These are phyloP conservation scores for Adansonia digitata DNA, from an alignment of 345 rosid genomes.

Conservation along the genomic window DNA sequence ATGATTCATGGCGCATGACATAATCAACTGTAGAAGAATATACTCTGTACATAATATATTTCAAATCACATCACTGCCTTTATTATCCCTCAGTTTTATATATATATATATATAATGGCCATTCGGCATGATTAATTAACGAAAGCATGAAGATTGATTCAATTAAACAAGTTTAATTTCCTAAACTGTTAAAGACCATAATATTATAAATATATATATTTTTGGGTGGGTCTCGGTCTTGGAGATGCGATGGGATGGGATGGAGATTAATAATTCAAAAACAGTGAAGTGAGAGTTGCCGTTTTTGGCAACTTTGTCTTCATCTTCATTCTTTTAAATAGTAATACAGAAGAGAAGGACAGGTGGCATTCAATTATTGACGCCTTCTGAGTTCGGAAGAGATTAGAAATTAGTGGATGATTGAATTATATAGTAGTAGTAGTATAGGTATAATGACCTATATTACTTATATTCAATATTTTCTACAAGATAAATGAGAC, in stretches of 20 bases:
- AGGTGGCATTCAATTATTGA: conserved; percentile 24
- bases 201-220: too few relatives aligned
- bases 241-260: neutral
- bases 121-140: neutral
- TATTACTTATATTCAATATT: too few relatives aligned
- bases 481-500: neutral
- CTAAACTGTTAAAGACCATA: too few relatives aligned
- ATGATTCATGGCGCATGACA: conserved; percentile 8
- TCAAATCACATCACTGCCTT: neutral
- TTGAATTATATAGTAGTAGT: neutral
- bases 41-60: neutral
- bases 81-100: neutral
- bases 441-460: neutral
- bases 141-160: neutral
- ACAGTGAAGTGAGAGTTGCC: conserved; percentile 1
- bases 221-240: neutral
- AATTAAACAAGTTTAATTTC: neutral
- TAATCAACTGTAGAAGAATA: neutral
- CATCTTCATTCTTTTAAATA: neutral
- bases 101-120: neutral
- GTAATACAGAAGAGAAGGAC: conserved; percentile 2
- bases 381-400: conserved; percentile 8
- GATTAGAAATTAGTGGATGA: conserved; percentile 19
- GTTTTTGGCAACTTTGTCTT: conserved; percentile 15
- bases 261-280: conserved; percentile 8